Base-by-base conservation (phyloP, 257 asterid genomes). In the Eustoma russellianum region DNA sequence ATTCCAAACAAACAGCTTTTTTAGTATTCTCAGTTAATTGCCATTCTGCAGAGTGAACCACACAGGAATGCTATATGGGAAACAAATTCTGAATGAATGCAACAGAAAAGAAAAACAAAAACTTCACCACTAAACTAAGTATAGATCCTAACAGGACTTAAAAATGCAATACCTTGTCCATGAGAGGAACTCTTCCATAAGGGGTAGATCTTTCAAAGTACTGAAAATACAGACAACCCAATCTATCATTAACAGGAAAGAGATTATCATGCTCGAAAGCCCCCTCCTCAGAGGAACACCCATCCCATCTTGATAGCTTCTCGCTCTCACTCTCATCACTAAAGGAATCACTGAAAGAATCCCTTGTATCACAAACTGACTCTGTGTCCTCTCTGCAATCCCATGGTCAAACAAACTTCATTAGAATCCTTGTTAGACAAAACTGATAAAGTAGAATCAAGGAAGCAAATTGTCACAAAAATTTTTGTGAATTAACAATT, bases 271-370 rank as follows among this genome's bases (percentile, higher is more conserved):
- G 72, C 54, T 75, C 80, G 28, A 46, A 67, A 2, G 51, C 51
- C 18, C 74, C 83, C 50, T 77, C 83, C 11, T 77, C 83, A n/a
- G 83, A 77, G 4, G 83, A 77, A 63, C 76, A 70, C 13, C 83
- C 83, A 62, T 77, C 83, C 80, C 83, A 77, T 70, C 78, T 67
- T 6, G 78, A 77, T 7, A 70, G 65, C 78, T 77, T 77, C 28
- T 77, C 83, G 13, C 78, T 67, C 74, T 73, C 83, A 12, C 80
- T 74, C 70, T 74, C 83, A 17, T 77, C 80, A 50, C 83, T 77
- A 55, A 74, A 65, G 47, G 83, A 77, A 53, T 77, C 83, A 18
- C 77, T 77, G 35, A 67, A 77, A 12, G 76, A 77, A 67, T 77
- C 83, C 71, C 80, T 67, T 7, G 72, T 70, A 51, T 73, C 77